Conservation (phyloP, 257 asterid species). For the Capsicum chinense region DNA sequence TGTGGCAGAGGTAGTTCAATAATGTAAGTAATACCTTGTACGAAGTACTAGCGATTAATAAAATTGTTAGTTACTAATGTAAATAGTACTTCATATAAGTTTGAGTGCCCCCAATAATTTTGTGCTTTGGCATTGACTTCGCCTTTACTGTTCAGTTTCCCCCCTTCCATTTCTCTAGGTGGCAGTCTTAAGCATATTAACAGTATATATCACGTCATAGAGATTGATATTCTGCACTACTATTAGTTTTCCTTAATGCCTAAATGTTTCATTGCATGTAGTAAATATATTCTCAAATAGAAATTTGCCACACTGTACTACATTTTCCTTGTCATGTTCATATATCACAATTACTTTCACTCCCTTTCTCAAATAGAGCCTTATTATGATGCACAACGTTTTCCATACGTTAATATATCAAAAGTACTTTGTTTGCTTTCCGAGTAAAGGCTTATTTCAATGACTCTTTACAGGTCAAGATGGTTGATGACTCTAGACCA, state of each 20-base stretch:
- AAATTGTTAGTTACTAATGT: neutral
- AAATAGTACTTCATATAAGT: neutral
- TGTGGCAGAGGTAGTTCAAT: neutral
- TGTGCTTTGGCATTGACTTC: neutral
- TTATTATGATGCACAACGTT: constrained; percentile 10
- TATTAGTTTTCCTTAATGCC: neutral
- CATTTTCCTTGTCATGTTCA: neutral
- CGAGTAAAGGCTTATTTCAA: neutral
- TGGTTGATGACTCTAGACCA: constrained; percentile 80
- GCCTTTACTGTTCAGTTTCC: neutral
- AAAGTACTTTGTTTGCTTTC: neutral
- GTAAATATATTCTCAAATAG: neutral
- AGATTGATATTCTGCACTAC: neutral
- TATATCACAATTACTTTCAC: neutral
- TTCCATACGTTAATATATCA: neutral
- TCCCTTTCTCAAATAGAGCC: neutral
- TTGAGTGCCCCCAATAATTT: constrained; percentile 8
- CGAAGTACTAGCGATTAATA: neutral
- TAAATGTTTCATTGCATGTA: neutral
- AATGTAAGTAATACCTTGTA: neutral
- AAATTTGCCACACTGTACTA: neutral
- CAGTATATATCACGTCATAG: neutral
- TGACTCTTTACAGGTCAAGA: constrained; percentile 59
- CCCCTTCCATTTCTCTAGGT: neutral
- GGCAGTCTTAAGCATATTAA: neutral